A percentile compares a stretch with the other conserved stretches of the same genome.
These are phyloP conservation scores for Angomonas desouzai DNA, from an alignment of 208 protist species.

Conservation along the genomic window DNA sequence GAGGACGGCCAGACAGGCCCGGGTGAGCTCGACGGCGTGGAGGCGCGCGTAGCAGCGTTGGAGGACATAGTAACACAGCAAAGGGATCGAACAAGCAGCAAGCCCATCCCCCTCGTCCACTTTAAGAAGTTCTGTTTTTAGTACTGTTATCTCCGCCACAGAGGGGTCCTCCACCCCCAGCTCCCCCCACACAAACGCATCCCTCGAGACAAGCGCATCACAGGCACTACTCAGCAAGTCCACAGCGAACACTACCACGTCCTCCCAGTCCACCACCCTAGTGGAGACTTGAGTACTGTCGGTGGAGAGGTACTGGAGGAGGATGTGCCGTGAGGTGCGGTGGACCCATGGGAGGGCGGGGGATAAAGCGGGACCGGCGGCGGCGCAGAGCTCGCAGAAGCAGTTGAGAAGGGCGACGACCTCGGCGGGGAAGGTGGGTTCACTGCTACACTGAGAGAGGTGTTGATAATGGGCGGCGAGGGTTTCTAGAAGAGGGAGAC, in stretches of 20 bases:
- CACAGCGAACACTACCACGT: constrained; percentile 40
- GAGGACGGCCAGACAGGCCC: constrained; percentile 41
- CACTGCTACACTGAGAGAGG: background rate
- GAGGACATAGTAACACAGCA: constrained; percentile 1
- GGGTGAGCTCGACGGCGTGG: constrained; percentile 26
- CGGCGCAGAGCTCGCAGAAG: constrained; percentile 28
- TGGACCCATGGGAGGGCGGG: constrained; percentile 25
- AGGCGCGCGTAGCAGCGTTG: background rate
- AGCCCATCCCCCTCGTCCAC: background rate
- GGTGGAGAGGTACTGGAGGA: constrained; percentile 18
- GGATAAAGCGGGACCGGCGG: constrained; percentile 14
- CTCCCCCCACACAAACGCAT: constrained; percentile 14
- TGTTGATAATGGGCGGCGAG: constrained; percentile 17
- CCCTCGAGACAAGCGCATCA: constrained; percentile 32
- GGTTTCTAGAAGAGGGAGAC: constrained; percentile 13
- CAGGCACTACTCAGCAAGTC: constrained; percentile 54
- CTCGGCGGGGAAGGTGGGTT: constrained; percentile 20
- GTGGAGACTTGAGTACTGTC: too few relatives aligned
- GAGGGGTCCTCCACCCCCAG: constrained; percentile 9
- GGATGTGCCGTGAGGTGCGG: constrained; percentile 20
- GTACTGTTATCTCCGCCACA: background rate
- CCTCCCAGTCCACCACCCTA: constrained; percentile 37
- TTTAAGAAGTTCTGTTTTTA: background rate
- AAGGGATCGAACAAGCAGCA: background rate
- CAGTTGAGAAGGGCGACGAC: constrained; percentile 35